Evolutionary conservation across 306 rosid species (phyloP), one percentile per base, ranked within the genome.

Genomic region (Prunus dulcis): DNA sequence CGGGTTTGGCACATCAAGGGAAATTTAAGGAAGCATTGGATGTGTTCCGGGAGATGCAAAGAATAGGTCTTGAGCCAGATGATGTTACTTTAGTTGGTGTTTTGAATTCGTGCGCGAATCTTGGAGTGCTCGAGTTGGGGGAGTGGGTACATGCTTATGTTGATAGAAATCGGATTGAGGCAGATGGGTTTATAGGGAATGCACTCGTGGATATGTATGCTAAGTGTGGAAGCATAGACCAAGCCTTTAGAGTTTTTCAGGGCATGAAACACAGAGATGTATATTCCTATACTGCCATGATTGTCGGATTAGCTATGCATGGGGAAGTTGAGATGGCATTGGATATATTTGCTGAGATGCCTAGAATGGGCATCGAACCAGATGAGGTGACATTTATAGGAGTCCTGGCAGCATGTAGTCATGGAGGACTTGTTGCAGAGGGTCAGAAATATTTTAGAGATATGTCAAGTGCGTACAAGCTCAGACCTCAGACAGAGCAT

Each of bases 181-280:
- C 84, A 6, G 86, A 79, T 25, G 74, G 85, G 60, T 81, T 75
- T 76, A 76, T 81, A 60, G 88, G 88, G 51, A 85, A 82, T 68
- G 88, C 82, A 5, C 79, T 85, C 14, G 56, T 85, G 66, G 86
- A 82, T 75, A 85, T 85, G 88, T 82, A 85, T 76, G 85, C 82
- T 5, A 85, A 85, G 56, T 85, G 88, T 62, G 88, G 88, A 47
- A 79, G 79, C 66, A 76, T 85, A 71, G 82, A 82, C 69, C 77
- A 61, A 69, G 81, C 86, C 34, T 62, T 71, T 12, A 61, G 67
- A 52, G 86, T 82, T 56, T 85, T 85, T 57, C 76, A 67, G 45
- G 14, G 56, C 25, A 85, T 85, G 88, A 82, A 72, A 67, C 65
- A 2, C 2, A 76, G 68, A 53, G 88, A 85, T 30, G 86, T 82